Conservation (phyloP, 306 rosid genomes). For the Delonix regia region DNA sequence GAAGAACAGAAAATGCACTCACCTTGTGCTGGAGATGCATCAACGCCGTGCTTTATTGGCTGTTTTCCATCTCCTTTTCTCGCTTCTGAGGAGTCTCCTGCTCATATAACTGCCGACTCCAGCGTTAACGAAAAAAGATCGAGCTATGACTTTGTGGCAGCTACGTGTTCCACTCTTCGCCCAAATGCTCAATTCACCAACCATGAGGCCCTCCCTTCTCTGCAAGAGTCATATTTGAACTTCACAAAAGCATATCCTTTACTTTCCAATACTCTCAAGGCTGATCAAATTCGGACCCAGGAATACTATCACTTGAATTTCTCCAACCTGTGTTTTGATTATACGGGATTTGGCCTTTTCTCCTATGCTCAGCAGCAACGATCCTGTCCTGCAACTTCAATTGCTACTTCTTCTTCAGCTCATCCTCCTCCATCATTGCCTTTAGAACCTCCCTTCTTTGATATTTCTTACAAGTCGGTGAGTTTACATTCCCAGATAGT, state of each 20-base stretch:
- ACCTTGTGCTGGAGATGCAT: slow-evolving; percentile 47
- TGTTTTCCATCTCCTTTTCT: slow-evolving; percentile 60
- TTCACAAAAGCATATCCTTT: slow-evolving; percentile 65
- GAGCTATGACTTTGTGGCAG: slow-evolving; percentile 40
- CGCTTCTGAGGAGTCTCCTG: slow-evolving; percentile 37
- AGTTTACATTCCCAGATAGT: slow-evolving; percentile 62
- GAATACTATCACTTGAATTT: slow-evolving; percentile 66
- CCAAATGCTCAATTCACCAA: slow-evolving; percentile 67
- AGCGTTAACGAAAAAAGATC: slow-evolving; percentile 15
- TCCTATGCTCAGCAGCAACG: slow-evolving; percentile 57
- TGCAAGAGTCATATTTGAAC: slow-evolving; percentile 54
- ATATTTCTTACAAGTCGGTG: slow-evolving; percentile 59
- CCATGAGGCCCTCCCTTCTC: slow-evolving; percentile 75
- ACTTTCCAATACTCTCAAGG: slow-evolving; percentile 41
- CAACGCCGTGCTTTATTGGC: slow-evolving; percentile 61
- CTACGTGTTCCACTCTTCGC: slow-evolving; percentile 57
- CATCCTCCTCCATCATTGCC: slow-evolving; percentile 24
- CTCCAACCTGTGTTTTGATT: slow-evolving; percentile 77
- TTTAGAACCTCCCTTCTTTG: slow-evolving; percentile 51
- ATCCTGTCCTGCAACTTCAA: slow-evolving; percentile 10
- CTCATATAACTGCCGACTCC: slow-evolving; percentile 29
- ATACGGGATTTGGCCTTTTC: slow-evolving; percentile 79
- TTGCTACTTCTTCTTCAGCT: slow-evolving; percentile 46
- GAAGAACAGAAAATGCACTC: slow-evolving; percentile 50
- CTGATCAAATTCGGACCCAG: slow-evolving; percentile 61